Evolutionary conservation across 345 rosid genomes (phyloP).

Genomic region (Brassica rapa): DNA sequence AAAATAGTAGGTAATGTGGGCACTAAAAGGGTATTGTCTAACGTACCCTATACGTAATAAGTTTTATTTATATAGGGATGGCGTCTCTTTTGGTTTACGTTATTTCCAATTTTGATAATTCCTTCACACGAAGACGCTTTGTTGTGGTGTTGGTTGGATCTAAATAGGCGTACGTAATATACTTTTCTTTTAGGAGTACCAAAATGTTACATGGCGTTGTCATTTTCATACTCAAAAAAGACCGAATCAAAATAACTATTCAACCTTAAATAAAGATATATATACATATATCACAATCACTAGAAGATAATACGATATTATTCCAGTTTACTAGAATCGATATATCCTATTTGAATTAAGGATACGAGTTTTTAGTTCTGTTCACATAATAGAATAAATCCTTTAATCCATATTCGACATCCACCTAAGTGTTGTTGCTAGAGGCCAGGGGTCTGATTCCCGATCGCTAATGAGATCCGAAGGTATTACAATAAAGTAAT

Average conservation of each 20-base stretch:
- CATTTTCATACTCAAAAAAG: background rate
- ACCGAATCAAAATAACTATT: background rate
- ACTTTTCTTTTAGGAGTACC: background rate
- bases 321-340: background rate
- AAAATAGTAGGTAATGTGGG: constrained; percentile 19
- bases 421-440: too few relatives aligned
- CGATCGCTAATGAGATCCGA: too few relatives aligned
- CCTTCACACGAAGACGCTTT: constrained; percentile 29
- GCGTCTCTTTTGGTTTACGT: constrained; percentile 30
- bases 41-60: constrained; percentile 5
- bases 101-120: constrained; percentile 27
- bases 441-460: too few relatives aligned
- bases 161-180: background rate
- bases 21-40: constrained; percentile 19
- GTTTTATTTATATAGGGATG: background rate
- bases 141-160: constrained; percentile 29
- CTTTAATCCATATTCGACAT: too few relatives aligned
- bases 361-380: too few relatives aligned
- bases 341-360: background rate
- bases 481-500: too few relatives aligned
- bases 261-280: background rate
- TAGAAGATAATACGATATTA: background rate
- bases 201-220: background rate
- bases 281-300: background rate
- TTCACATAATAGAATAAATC: too few relatives aligned